Conservation (phyloP, 73 alveolate genomes). For the Effrenium voratum region DNA sequence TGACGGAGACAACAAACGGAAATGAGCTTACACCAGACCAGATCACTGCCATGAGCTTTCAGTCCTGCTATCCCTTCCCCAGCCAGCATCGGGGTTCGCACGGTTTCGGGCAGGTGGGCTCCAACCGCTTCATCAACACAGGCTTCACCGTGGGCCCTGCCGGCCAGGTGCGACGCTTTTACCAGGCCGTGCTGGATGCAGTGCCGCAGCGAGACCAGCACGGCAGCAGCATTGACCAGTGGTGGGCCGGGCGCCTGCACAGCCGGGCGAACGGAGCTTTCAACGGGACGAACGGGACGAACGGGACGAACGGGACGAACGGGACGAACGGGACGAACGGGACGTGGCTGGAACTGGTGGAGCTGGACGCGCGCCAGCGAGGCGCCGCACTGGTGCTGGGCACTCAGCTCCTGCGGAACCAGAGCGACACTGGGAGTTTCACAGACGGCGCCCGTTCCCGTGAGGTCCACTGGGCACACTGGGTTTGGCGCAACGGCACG, state of each 20-base stretch:
- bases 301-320: no score
- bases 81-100: not conserved
- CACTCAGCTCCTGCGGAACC: not conserved
- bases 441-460: not conserved
- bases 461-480: not conserved
- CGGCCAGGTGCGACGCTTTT: not conserved
- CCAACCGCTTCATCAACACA: not conserved
- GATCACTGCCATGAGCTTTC: no score
- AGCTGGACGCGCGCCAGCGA: not conserved
- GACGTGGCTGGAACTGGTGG: not conserved
- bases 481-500: not conserved
- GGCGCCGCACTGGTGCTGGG: not conserved
- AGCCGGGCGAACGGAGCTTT: not conserved
- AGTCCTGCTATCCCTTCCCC: not conserved
- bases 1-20: not conserved
- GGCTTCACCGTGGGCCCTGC: slow-evolving; percentile 10
- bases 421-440: not conserved
- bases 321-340: no score
- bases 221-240: not conserved
- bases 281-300: not conserved
- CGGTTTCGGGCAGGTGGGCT: not conserved
- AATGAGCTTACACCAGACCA: not conserved
- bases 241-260: slow-evolving; percentile 14
- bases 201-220: not conserved
- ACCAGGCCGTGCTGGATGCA: not conserved